These are phyloP conservation scores for Viola odorata DNA, from an alignment of 345 rosid genomes.

Conservation along the genomic window DNA sequence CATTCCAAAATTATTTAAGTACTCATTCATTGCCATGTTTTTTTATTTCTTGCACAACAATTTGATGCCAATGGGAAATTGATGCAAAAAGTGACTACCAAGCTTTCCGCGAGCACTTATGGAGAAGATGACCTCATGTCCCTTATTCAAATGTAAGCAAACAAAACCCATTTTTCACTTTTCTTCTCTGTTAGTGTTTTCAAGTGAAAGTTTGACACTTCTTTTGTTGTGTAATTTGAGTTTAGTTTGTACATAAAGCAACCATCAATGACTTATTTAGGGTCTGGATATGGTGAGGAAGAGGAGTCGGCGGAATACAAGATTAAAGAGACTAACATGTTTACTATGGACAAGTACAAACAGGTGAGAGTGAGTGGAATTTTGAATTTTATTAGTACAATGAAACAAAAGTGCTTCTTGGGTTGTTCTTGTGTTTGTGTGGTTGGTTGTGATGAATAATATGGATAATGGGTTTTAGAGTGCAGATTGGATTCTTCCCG, in stretches of 20 bases:
- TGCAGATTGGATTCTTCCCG: slow-evolving; percentile 88
- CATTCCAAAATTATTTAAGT: no score
- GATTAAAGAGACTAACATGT: slow-evolving; percentile 88
- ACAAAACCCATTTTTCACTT: no score
- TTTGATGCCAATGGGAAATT: slow-evolving; percentile 65
- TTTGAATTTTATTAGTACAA: no score
- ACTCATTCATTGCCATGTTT: no score
- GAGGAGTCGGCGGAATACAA: slow-evolving; percentile 88
- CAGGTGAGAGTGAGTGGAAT: no score
- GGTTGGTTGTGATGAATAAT: no score
- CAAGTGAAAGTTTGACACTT: no score
- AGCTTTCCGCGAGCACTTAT: slow-evolving; percentile 65
- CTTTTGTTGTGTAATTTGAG: no score
- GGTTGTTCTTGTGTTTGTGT: no score
- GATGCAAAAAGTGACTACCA: slow-evolving; percentile 60
- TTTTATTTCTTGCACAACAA: slow-evolving; percentile 68
- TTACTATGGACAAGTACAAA: slow-evolving; percentile 84
- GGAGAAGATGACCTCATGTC: slow-evolving; percentile 85
- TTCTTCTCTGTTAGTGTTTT: no score
- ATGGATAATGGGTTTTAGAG: slow-evolving; percentile 57
- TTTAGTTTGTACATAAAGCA: slow-evolving; percentile 80
- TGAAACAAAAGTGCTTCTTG: no score
- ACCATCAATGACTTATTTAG: slow-evolving; percentile 47
- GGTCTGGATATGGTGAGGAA: slow-evolving; percentile 56
- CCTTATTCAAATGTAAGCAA: slow-evolving; percentile 93